A percentile compares a stretch with the other conserved stretches of the same genome.
Conservation (phyloP, 345 rosid species). For the Hypericum perforatum region DNA sequence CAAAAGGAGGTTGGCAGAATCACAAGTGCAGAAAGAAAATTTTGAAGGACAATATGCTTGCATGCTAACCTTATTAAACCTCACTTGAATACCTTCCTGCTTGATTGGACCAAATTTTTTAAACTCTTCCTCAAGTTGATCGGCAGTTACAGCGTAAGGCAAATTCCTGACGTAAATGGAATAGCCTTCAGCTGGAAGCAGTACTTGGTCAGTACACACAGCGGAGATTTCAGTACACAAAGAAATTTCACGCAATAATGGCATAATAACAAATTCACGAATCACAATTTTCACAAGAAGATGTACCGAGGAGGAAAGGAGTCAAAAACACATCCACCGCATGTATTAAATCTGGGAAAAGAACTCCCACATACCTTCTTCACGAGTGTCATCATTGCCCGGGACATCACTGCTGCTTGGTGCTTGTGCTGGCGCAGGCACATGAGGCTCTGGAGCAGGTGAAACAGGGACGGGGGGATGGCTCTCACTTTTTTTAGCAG, state of each 20-base stretch:
- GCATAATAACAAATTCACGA: not conserved
- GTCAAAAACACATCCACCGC: too few relatives aligned
- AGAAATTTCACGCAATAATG: not conserved
- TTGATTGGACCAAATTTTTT: conserved; percentile 22
- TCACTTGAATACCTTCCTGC: conserved; percentile 21
- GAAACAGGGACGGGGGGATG: conserved; percentile 1
- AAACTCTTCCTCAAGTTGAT: conserved; percentile 19
- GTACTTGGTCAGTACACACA: conserved; percentile 1
- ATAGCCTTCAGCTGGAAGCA: conserved; percentile 17
- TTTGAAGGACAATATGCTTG: not conserved
- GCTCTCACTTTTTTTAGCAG: conserved; percentile 14
- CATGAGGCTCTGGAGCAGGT: conserved; percentile 14
- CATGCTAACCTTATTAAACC: conserved; percentile 17
- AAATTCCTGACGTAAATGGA: conserved; percentile 20
- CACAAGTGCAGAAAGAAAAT: not conserved
- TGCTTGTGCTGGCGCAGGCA: conserved; percentile 9
- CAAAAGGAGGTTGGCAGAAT: not conserved
- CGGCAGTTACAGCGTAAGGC: conserved; percentile 10
- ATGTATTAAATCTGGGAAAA: too few relatives aligned
- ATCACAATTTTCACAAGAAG: too few relatives aligned
- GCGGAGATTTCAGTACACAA: not conserved
- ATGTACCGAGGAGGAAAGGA: too few relatives aligned
- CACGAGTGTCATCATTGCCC: conserved; percentile 7
- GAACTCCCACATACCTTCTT: conserved; percentile 13
- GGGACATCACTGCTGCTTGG: conserved; percentile 15